Evolutionary conservation across 2,329 filamentous ascomycete species (phyloP).

Genomic region (Botrytis tulipae): DNA sequence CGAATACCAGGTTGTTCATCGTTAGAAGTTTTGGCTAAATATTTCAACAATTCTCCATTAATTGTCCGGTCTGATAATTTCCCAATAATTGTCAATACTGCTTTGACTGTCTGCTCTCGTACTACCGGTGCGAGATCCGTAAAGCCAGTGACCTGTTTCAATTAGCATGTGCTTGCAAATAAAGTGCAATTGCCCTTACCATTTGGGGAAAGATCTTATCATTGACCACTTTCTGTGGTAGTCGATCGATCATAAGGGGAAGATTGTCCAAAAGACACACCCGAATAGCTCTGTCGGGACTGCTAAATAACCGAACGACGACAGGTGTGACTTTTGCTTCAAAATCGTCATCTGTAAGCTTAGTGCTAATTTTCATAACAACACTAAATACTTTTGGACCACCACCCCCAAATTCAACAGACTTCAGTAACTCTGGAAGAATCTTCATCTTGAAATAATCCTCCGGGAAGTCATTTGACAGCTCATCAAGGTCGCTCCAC

Average conservation of each 20-base stretch:
- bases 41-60: slow-evolving; percentile 87
- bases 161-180: slow-evolving; percentile 26
- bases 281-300: slow-evolving; percentile 86
- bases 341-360: slow-evolving; percentile 87
- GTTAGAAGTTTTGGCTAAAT: slow-evolving; percentile 93
- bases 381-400: slow-evolving; percentile 86
- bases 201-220: slow-evolving; percentile 97
- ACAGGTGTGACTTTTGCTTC: slow-evolving; percentile 80
- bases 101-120: slow-evolving; percentile 93
- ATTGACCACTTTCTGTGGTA: slow-evolving; percentile 85
- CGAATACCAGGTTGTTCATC: slow-evolving; percentile 96
- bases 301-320: slow-evolving; percentile 81
- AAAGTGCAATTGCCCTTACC: slow-evolving; percentile 47
- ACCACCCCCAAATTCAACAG: slow-evolving; percentile 95
- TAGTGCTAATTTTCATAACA: slow-evolving; percentile 86
- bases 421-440: slow-evolving; percentile 92
- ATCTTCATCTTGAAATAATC: slow-evolving; percentile 99
- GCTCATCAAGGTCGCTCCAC: slow-evolving; percentile 69
- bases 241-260: slow-evolving; percentile 84
- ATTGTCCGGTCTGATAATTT: slow-evolving; percentile 92
- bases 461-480: slow-evolving; percentile 92
- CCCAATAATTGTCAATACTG: slow-evolving; percentile 78
- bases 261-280: slow-evolving; percentile 89
- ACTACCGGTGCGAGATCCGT: slow-evolving; percentile 88
- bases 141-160: slow-evolving; percentile 77